These are phyloP conservation scores for Blastobotrys serpentis DNA, from an alignment of 1,139 yeast genomes.

Conservation along the genomic window DNA sequence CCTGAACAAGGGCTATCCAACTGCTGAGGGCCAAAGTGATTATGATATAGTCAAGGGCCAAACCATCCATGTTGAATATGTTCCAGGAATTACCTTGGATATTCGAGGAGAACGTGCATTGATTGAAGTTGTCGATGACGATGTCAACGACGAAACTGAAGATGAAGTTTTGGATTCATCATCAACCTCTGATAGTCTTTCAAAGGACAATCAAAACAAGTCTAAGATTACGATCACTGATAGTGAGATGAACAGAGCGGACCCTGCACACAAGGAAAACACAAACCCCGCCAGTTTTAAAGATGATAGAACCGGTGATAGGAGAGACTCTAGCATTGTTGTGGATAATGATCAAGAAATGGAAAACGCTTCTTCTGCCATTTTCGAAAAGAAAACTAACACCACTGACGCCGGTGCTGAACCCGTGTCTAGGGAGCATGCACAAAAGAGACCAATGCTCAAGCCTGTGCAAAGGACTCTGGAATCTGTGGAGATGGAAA, in stretches of 20 bases:
- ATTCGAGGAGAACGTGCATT: constrained; percentile 59
- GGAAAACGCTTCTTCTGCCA: background rate
- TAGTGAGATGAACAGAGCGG: constrained; percentile 7
- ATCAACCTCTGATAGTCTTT: background rate
- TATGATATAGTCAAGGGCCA: constrained; percentile 46
- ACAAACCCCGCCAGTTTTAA: constrained; percentile 4
- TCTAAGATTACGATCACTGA: background rate
- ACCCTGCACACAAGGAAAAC: constrained; percentile 6
- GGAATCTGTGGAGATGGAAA: too few relatives aligned
- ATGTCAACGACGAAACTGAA: constrained; percentile 40
- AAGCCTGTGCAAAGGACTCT: background rate
- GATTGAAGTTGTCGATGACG: constrained; percentile 50
- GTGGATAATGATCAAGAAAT: background rate
- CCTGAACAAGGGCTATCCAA: constrained; percentile 25
- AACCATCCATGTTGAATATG: constrained; percentile 53
- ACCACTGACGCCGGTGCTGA: too few relatives aligned
- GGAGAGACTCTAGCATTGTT: background rate
- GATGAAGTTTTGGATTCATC: constrained; percentile 32
- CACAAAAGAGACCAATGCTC: constrained; percentile 1
- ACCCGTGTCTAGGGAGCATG: background rate
- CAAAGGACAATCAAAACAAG: background rate
- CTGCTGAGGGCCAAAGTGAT: constrained; percentile 39
- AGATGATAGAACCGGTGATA: background rate
- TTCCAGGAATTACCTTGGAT: constrained; percentile 58
- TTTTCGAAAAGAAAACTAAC: too few relatives aligned